Conservation (phyloP, 257 asterid species). For the Scutellaria minor region DNA sequence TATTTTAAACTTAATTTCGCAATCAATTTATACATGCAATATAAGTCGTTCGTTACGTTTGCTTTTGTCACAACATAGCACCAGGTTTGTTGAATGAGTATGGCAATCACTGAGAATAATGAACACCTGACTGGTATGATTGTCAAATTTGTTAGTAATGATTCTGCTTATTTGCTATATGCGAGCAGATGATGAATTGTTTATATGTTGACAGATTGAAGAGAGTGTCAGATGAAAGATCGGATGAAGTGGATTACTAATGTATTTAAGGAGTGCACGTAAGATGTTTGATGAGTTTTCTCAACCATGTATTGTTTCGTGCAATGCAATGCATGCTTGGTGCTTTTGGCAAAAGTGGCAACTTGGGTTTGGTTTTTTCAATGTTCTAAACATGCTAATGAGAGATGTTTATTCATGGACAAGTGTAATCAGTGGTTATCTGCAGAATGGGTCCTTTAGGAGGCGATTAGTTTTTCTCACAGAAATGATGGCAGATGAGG, state of each 20-base stretch:
- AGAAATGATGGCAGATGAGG: conserved; percentile 66
- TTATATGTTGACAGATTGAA: conserved; percentile 42
- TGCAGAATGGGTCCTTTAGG: conserved; percentile 52
- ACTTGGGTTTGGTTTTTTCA: conserved; percentile 57
- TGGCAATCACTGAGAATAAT: background rate
- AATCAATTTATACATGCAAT: too few relatives aligned
- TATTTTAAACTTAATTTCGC: too few relatives aligned
- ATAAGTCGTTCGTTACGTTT: background rate
- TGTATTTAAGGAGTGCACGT: conserved; percentile 50
- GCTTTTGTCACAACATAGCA: background rate
- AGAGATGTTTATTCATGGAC: conserved; percentile 92
- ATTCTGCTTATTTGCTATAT: conserved; percentile 7
- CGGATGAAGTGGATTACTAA: conserved; percentile 18
- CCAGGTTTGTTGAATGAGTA: background rate
- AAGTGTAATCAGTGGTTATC: conserved; percentile 67
- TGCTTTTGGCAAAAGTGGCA: conserved; percentile 67
- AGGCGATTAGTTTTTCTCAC: conserved; percentile 54
- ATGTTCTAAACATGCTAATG: conserved; percentile 56
- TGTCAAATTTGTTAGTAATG: conserved; percentile 1
- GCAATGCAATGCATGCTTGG: conserved; percentile 85
- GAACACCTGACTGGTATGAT: background rate
- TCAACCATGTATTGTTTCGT: conserved; percentile 62
- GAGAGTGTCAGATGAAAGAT: conserved; percentile 36
- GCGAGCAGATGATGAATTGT: conserved; percentile 31
- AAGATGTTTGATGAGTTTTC: conserved; percentile 70